These are phyloP conservation scores for Lichina pygmaea DNA, from an alignment of 495 filamentous ascomycete genomes.

Conservation along the genomic window DNA sequence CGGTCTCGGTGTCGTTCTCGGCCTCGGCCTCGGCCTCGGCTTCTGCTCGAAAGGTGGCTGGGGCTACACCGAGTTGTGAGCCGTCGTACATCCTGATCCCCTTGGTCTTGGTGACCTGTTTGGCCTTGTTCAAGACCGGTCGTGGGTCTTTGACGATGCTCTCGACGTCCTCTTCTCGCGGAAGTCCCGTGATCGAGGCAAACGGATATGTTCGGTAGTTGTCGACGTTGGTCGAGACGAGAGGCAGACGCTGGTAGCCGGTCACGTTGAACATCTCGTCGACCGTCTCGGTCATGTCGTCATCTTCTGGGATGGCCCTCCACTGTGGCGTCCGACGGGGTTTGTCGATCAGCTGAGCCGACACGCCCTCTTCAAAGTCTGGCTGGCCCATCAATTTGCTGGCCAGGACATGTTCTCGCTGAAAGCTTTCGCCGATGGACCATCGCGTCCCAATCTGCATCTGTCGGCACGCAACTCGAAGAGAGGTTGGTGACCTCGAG, in stretches of 20 bases:
- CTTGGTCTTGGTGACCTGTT: no score
- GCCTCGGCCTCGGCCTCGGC: no score
- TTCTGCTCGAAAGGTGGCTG: no score
- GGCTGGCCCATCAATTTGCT: constrained; percentile 58
- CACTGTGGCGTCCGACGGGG: constrained; percentile 30
- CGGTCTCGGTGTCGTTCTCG: no score
- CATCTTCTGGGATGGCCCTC: constrained; percentile 29
- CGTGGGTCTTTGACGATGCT: constrained; percentile 14
- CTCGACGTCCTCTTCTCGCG: constrained; percentile 44
- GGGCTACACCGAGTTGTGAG: no score
- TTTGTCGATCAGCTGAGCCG: constrained; percentile 43
- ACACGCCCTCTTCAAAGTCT: constrained; percentile 75
- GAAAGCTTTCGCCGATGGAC: constrained; percentile 60
- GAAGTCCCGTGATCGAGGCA: constrained; percentile 30
- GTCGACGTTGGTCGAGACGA: constrained; percentile 17
- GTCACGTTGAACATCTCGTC: constrained; percentile 27
- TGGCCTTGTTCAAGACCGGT: no score
- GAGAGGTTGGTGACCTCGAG: constrained; percentile 52
- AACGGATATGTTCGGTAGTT: constrained; percentile 47
- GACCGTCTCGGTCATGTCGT: constrained; percentile 17
- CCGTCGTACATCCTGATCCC: no score
- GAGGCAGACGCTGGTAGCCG: constrained; percentile 17
- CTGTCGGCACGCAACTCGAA: constrained; percentile 57
- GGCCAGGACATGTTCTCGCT: constrained; percentile 56
- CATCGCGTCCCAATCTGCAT: constrained; percentile 49